Percentiles rank a stretch among this genome's conserved stretches.
Evolutionary conservation across 2,329 filamentous ascomycete species (phyloP).

Genomic region (Aspergillus floridensis): DNA sequence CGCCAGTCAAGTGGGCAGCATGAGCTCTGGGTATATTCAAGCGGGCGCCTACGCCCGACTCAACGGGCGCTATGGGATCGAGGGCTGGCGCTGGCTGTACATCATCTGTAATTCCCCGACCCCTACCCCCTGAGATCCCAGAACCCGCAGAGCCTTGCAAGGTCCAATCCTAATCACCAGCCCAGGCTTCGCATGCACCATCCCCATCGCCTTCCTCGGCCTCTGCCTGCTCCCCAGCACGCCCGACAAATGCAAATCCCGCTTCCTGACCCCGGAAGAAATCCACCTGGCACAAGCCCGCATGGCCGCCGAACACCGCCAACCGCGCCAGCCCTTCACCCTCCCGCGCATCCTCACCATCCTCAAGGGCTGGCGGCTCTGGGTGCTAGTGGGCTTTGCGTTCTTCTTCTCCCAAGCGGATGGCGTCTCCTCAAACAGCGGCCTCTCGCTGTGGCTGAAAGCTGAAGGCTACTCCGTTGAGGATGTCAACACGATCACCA

Average conservation of each 20-base stretch:
- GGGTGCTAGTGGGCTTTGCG: not conserved
- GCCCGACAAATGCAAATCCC: constrained; percentile 18
- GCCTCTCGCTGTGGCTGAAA: constrained; percentile 22
- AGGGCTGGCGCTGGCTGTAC: too few species aligned
- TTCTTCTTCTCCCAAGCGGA: constrained; percentile 26
- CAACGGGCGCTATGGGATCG: too few species aligned
- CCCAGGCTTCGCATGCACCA: constrained; percentile 22
- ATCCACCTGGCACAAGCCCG: constrained; percentile 20
- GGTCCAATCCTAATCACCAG: not conserved
- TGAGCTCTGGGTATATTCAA: constrained; percentile 25
- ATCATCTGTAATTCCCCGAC: too few species aligned
- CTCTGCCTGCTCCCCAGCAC: constrained; percentile 22
- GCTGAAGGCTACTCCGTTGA: constrained; percentile 19
- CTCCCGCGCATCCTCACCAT: constrained; percentile 12
- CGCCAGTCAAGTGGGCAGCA: constrained; percentile 23
- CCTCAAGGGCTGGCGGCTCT: constrained; percentile 6
- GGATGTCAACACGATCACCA: too few species aligned
- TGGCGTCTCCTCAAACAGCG: constrained; percentile 22
- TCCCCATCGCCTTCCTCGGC: constrained; percentile 22
- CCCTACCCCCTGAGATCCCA: too few species aligned
- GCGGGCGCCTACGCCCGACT: constrained; percentile 18
- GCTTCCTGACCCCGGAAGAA: constrained; percentile 11
- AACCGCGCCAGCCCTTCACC: constrained; percentile 20
- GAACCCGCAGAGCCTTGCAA: too few species aligned
- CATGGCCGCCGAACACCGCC: constrained; percentile 22